Percentiles rank a stretch among this genome's conserved stretches.
Conservation (phyloP, 2,329 filamentous ascomycete genomes). For the Hypoxylon rubiginosum region DNA sequence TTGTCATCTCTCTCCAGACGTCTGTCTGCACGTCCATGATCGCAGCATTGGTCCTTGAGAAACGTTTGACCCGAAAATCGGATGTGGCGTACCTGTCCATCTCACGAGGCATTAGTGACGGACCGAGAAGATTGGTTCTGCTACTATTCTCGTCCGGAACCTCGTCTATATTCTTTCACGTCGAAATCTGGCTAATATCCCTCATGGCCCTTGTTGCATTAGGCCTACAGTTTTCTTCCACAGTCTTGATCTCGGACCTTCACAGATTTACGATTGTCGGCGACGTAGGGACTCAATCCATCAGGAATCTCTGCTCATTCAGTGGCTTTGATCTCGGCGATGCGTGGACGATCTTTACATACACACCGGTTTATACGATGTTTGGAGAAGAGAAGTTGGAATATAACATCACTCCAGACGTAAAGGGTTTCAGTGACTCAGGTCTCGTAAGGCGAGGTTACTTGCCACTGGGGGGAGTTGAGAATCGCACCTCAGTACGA, state of each 20-base stretch:
- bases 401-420: background rate
- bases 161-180: background rate
- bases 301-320: background rate
- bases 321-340: background rate
- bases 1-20: slow-evolving; percentile 6
- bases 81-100: background rate
- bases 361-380: background rate
- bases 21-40: slow-evolving; percentile 18
- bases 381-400: background rate
- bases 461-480: background rate
- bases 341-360: background rate
- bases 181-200: background rate
- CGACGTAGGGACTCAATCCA: background rate
- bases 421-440: slow-evolving; percentile 8
- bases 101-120: background rate
- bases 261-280: background rate
- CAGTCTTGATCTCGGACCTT: slow-evolving; percentile 13
- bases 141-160: background rate
- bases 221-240: slow-evolving; percentile 11
- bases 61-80: background rate
- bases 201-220: background rate
- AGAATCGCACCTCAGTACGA: background rate
- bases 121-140: background rate
- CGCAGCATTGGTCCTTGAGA: slow-evolving; percentile 5
- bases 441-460: slow-evolving; percentile 5